Base-by-base conservation (phyloP, 2,329 filamentous ascomycete species). In the Colletotrichum incanum region DNA sequence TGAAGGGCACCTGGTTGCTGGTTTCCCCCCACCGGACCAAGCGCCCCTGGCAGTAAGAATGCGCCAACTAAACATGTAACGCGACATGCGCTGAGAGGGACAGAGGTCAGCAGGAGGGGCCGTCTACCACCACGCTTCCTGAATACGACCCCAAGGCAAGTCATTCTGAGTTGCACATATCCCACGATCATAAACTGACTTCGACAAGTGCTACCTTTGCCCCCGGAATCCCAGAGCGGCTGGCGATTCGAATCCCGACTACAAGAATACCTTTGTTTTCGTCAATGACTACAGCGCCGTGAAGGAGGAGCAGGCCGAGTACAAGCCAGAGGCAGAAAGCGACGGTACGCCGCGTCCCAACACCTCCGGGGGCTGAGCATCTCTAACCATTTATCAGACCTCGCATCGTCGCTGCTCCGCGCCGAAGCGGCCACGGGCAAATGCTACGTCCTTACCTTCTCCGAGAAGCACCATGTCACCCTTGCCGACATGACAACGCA, bases 281-380 rank as follows among this genome's bases (percentile, higher is more conserved):
- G 93, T 98, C 76, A 99, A 99, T 79, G 96, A 99, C 82, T 99
- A 96, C 83, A 97, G 94, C 78, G 96, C 96, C 2, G 96, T 99
- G 62, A 98, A 98, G 84, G 95, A 98, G 83, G 88, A 93, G 74
- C 96, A 99, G 82, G 91, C 92, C 39, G 91, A 94, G 59, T 99
- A 98, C 82, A 79, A 81, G 45, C 82, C 83, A 2, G 80, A 83
- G 5, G 65, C 78, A 12, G 82, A 81, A 5, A 80, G 81, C 31
- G 80, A 88, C 76, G 78, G 81, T 80, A 63, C 9, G 18, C 28
- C 9, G 58, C n/a, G 4, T 26, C 7, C 2, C 5, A 2, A 7
- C 11, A 5, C 34, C 9, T 14, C 6, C 3, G 1, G 1, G n/a
- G 23, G 1, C 20, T 16, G 5, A 14, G 18, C n/a, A 60, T 28